phyloP scores from a whole-genome alignment of 805 yeast species.

The Metschnikowia borealis region DNA sequence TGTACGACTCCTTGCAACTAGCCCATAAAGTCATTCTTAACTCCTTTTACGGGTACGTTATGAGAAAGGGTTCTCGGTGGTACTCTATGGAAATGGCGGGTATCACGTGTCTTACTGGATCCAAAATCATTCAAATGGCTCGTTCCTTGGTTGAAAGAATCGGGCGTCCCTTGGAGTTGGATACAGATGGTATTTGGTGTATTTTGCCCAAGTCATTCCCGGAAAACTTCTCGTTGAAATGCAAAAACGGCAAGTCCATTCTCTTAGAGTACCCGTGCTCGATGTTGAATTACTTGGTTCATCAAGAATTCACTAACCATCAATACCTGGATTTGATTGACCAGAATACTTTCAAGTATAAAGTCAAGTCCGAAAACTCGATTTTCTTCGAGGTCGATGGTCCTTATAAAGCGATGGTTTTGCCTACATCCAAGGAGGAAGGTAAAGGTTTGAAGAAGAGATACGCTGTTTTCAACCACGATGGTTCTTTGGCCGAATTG shows the following conservation, averaged over 20 bases:
- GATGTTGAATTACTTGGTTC: constrained; percentile 91
- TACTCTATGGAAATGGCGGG: constrained; percentile 99
- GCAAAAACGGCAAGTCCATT: constrained; percentile 74
- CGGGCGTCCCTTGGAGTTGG: constrained; percentile 93
- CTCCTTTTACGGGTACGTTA: constrained; percentile 96
- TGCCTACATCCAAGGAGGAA: constrained; percentile 96
- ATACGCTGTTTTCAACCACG: constrained; percentile 94
- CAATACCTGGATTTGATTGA: constrained; percentile 89
- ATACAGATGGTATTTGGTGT: constrained; percentile 99
- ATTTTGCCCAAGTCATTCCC: constrained; percentile 92
- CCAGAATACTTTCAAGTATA: constrained; percentile 61
- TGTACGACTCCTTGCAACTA: constrained; percentile 91
- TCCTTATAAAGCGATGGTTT: constrained; percentile 94
- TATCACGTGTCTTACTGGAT: constrained; percentile 96
- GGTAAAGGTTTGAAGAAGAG: constrained; percentile 95
- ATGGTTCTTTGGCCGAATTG: constrained; percentile 89
- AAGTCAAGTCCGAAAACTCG: constrained; percentile 81
- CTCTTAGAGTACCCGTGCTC: constrained; percentile 90
- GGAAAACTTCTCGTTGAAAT: constrained; percentile 68
- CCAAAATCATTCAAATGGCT: constrained; percentile 97
- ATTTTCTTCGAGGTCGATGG: constrained; percentile 99
- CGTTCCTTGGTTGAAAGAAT: constrained; percentile 83
- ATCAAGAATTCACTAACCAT: constrained; percentile 84
- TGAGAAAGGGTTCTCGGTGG: constrained; percentile 99
- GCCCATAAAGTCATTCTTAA: constrained; percentile 96